These are phyloP conservation scores for Trametes villosa DNA, from an alignment of 768 basidiomycete species.

Conservation along the genomic window DNA sequence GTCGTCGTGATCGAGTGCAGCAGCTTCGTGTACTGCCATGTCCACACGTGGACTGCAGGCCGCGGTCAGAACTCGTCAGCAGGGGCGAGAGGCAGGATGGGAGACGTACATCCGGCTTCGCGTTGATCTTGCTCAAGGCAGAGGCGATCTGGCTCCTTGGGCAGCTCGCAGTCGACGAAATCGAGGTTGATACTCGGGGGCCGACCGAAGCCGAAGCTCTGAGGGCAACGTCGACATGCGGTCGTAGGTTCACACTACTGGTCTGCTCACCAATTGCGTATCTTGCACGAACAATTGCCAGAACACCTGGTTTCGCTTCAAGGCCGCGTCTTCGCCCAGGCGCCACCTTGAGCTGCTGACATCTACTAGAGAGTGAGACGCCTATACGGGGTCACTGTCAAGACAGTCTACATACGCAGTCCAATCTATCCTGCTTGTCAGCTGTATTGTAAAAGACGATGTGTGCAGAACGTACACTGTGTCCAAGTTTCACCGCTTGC, in stretches of 20 bases:
- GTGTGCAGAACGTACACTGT: slow-evolving; percentile 55
- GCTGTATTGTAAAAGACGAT: too few species aligned
- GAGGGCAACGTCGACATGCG: background rate
- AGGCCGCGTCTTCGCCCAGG: slow-evolving; percentile 47
- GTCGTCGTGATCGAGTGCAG: slow-evolving; percentile 54
- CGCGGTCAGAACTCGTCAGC: too few species aligned
- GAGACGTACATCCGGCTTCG: slow-evolving; percentile 48
- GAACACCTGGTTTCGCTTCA: slow-evolving; percentile 60
- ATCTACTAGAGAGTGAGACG: slow-evolving; percentile 49
- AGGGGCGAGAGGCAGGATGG: background rate
- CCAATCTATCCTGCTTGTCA: too few species aligned
- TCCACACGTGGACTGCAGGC: slow-evolving; percentile 67
- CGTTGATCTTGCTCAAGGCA: slow-evolving; percentile 39
- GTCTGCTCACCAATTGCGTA: slow-evolving; percentile 54
- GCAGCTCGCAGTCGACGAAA: slow-evolving; percentile 62
- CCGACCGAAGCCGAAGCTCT: slow-evolving; percentile 68
- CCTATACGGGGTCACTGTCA: too few species aligned
- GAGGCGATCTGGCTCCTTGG: slow-evolving; percentile 46
- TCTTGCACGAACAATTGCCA: slow-evolving; percentile 73
- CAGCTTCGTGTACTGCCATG: slow-evolving; percentile 55
- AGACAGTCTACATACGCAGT: slow-evolving; percentile 42
- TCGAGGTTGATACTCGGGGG: slow-evolving; percentile 57
- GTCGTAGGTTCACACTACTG: too few species aligned
- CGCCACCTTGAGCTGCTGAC: slow-evolving; percentile 65
- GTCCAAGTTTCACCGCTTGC: slow-evolving; percentile 58